phyloP scores from a whole-genome alignment of 306 rosid genomes.

The Gleditsia sinensis region DNA sequence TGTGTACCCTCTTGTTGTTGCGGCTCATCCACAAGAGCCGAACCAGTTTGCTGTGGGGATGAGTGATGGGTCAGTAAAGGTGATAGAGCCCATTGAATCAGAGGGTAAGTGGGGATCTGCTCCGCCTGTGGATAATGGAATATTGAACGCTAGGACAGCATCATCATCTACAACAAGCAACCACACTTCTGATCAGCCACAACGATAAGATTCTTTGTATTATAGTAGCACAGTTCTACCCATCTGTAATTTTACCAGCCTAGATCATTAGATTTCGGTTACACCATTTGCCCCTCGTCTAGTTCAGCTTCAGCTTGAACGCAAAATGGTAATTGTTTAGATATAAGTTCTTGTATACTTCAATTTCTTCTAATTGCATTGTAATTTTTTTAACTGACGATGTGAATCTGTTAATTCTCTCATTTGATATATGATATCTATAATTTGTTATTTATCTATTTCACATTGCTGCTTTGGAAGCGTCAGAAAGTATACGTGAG shows the following conservation, averaged over 20 bases:
- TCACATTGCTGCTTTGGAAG: not conserved
- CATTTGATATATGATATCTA: conserved; percentile 12
- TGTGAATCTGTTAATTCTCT: conserved; percentile 28
- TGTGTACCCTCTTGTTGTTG: conserved; percentile 60
- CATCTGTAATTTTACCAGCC: conserved; percentile 38
- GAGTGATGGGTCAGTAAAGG: conserved; percentile 73
- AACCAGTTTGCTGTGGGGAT: conserved; percentile 72
- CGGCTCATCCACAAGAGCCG: conserved; percentile 64
- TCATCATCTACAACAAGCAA: conserved; percentile 63
- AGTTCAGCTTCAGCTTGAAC: conserved; percentile 45
- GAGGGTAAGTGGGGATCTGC: conserved; percentile 68
- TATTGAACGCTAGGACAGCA: conserved; percentile 50
- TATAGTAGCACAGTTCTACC: conserved; percentile 23
- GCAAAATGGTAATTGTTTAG: conserved; percentile 38
- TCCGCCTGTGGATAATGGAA: conserved; percentile 58
- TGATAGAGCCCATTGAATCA: conserved; percentile 66
- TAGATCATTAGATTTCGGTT: conserved; percentile 41
- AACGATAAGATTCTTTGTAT: conserved; percentile 46
- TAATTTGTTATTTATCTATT: not conserved
- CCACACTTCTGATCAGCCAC: conserved; percentile 64
- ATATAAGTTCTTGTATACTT: conserved; percentile 43
- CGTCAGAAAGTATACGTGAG: too few relatives aligned
- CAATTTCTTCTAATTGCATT: conserved; percentile 40
- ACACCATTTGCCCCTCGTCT: conserved; percentile 39
- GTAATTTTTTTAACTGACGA: not conserved